A percentile compares a stretch with the other conserved stretches of the same genome.
Conservation (phyloP, 352 stramenopile species). For the Pythium dissotocum region DNA sequence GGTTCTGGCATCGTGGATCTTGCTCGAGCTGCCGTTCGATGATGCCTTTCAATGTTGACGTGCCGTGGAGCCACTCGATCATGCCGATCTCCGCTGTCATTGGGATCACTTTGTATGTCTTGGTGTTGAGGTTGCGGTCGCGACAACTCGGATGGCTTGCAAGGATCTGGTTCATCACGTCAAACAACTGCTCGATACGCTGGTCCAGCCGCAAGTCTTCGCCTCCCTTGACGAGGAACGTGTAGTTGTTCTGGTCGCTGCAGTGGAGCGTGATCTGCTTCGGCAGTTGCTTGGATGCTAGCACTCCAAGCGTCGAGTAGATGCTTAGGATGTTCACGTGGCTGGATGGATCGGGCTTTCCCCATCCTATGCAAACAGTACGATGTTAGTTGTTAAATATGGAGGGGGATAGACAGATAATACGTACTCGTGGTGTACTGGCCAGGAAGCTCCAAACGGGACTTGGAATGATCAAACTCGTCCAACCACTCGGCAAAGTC, state of each 20-base stretch:
- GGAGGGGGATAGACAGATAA: not conserved
- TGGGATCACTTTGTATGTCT: constrained; percentile 87
- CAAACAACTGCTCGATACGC: constrained; percentile 92
- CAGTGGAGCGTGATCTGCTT: constrained; percentile 83
- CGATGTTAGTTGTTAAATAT: not conserved
- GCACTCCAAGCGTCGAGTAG: constrained; percentile 69
- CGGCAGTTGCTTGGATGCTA: constrained; percentile 83
- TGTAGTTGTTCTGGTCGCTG: constrained; percentile 82
- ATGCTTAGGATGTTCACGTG: constrained; percentile 79
- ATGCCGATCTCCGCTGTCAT: constrained; percentile 87
- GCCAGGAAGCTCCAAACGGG: constrained; percentile 68
- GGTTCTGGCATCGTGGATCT: constrained; percentile 54
- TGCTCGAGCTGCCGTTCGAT: constrained; percentile 73
- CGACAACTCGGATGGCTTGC: constrained; percentile 58
- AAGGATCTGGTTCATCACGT: constrained; percentile 91
- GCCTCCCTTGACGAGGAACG: constrained; percentile 89
- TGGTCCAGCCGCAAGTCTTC: constrained; percentile 92
- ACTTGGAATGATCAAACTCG: constrained; percentile 78
- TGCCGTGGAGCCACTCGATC: constrained; percentile 82
- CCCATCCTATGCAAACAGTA: constrained; percentile 50
- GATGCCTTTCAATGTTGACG: constrained; percentile 74
- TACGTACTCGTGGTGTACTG: constrained; percentile 74
- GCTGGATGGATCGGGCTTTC: constrained; percentile 60
- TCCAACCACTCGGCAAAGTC: constrained; percentile 88
- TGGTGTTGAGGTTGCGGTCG: constrained; percentile 59